A percentile compares a stretch with the other conserved stretches of the same genome.
phyloP scores from a whole-genome alignment of 2,329 filamentous ascomycete species.

The Fonsecaea pugnacius region DNA sequence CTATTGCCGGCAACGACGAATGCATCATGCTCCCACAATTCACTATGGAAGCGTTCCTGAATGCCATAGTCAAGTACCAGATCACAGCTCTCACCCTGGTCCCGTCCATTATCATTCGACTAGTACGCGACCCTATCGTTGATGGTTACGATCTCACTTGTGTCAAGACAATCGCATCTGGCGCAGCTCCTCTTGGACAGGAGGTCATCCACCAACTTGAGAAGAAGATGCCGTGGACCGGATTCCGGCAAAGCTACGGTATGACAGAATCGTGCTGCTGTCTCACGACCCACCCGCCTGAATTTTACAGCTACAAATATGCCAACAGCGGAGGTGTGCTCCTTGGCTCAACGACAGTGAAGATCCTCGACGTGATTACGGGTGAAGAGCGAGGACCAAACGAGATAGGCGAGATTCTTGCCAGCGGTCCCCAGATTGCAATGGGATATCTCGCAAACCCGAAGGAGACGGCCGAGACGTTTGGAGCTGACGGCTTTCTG shows the following conservation, averaged over 20 bases:
- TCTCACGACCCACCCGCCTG: constrained; percentile 64
- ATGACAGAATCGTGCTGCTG: constrained; percentile 70
- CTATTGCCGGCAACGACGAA: constrained; percentile 65
- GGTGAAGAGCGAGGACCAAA: constrained; percentile 54
- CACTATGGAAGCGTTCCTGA: constrained; percentile 62
- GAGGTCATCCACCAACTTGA: constrained; percentile 63
- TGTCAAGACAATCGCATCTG: constrained; percentile 59
- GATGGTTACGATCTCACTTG: constrained; percentile 55
- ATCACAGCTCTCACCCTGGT: constrained; percentile 63
- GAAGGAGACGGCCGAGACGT: constrained; percentile 70
- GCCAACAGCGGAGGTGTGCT: constrained; percentile 54
- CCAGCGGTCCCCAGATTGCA: constrained; percentile 81
- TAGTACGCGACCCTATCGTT: constrained; percentile 58
- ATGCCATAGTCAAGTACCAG: constrained; percentile 56
- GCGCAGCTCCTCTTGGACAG: constrained; percentile 62
- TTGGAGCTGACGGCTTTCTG: constrained; percentile 63
- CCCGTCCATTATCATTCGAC: constrained; percentile 64
- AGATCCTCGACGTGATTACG: constrained; percentile 57
- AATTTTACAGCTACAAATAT: constrained; percentile 62
- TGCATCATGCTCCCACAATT: constrained; percentile 68
- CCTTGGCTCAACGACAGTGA: constrained; percentile 62
- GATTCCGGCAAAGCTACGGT: constrained; percentile 70
- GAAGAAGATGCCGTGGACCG: constrained; percentile 62
- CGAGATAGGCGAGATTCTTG: constrained; percentile 65
- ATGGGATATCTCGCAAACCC: constrained; percentile 76